Conservation (phyloP, 108 stramenopile genomes). For the Nitzschia sp. region DNA sequence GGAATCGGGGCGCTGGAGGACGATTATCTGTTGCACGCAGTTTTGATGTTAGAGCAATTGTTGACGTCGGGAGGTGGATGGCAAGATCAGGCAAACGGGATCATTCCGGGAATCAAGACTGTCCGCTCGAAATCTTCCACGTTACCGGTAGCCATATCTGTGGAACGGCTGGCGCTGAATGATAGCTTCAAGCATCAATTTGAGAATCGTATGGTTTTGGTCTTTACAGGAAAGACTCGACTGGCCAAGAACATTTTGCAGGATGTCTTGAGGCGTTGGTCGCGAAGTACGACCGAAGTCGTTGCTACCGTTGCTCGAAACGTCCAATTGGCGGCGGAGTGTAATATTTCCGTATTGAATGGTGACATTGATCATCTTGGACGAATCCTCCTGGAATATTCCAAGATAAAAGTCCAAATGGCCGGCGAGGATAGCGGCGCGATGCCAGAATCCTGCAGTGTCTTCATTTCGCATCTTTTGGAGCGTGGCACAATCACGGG, state of each 20-base stretch:
- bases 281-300: slow-evolving; percentile 59
- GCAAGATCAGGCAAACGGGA: slow-evolving; percentile 87
- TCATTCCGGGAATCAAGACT: slow-evolving; percentile 64
- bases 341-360: slow-evolving; percentile 41
- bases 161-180: slow-evolving; percentile 41
- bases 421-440: slow-evolving; percentile 73
- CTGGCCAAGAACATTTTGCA: slow-evolving; percentile 85
- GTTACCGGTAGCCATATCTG: slow-evolving; percentile 48
- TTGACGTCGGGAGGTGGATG: slow-evolving; percentile 88
- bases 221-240: slow-evolving; percentile 74
- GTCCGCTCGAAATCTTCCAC: slow-evolving; percentile 38
- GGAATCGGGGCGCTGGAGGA: slow-evolving; percentile 50
- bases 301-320: slow-evolving; percentile 61
- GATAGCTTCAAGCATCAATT: slow-evolving; percentile 23
- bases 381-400: slow-evolving; percentile 59
- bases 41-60: slow-evolving; percentile 76
- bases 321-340: slow-evolving; percentile 53
- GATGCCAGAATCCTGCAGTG: slow-evolving; percentile 49
- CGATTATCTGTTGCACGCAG: slow-evolving; percentile 49
- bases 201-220: slow-evolving; percentile 58
- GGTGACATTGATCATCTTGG: slow-evolving; percentile 64
- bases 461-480: slow-evolving; percentile 41
- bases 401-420: slow-evolving; percentile 81
- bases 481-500: slow-evolving; percentile 45
- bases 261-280: slow-evolving; percentile 73